These are phyloP conservation scores for Elsinoe perseae DNA, from an alignment of 2,329 filamentous ascomycete genomes.

Conservation along the genomic window DNA sequence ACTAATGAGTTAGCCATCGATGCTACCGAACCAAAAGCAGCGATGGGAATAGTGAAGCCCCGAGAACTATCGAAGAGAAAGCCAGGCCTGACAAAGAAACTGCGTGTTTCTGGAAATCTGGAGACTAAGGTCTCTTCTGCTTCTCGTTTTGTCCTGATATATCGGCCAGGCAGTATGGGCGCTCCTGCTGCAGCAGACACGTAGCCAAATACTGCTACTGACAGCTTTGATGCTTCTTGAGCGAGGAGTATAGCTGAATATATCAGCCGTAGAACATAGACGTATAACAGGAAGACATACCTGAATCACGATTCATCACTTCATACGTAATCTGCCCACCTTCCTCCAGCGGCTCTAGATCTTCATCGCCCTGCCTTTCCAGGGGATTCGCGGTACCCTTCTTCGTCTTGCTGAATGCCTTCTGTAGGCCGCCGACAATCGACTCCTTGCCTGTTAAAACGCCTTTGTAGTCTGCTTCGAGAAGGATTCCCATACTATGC, in stretches of 20 bases:
- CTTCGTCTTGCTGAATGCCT: slow-evolving; percentile 65
- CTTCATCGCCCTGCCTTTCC: slow-evolving; percentile 50
- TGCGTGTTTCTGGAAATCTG: slow-evolving; percentile 51
- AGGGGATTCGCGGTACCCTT: slow-evolving; percentile 59
- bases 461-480: slow-evolving; percentile 97
- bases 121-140: slow-evolving; percentile 54
- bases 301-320: slow-evolving; percentile 85
- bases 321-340: slow-evolving; percentile 86
- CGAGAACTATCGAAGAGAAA: slow-evolving; percentile 85
- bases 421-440: slow-evolving; percentile 66
- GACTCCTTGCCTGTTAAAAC: slow-evolving; percentile 77
- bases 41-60: slow-evolving; percentile 75
- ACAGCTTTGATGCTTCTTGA: slow-evolving; percentile 59
- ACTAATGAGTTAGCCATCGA: slow-evolving; percentile 69
- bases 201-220: slow-evolving; percentile 68
- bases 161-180: slow-evolving; percentile 73
- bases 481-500: slow-evolving; percentile 89
- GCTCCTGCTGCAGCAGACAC: slow-evolving; percentile 83
- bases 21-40: slow-evolving; percentile 65
- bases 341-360: slow-evolving; percentile 57
- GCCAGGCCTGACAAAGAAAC: slow-evolving; percentile 73
- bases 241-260: slow-evolving; percentile 66
- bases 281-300: slow-evolving; percentile 27
- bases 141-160: slow-evolving; percentile 86
- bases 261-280: background rate